Base-by-base conservation (phyloP, 1,284 basidiomycete genomes). In the Fistulinella cinereoalba region DNA sequence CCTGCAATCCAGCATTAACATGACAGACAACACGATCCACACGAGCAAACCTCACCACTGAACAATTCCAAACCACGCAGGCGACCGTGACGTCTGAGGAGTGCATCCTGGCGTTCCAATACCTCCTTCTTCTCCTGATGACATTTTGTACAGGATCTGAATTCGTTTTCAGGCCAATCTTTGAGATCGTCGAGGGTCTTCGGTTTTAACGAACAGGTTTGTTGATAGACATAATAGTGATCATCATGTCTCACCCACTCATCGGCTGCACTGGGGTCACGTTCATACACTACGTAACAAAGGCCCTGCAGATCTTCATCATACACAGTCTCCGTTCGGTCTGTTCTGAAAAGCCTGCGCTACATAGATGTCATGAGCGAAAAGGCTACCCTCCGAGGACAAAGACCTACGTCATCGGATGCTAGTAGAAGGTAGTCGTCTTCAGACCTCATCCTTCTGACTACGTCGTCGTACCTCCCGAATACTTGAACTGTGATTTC, bases 61-160 rank as follows among this genome's bases (percentile, higher is more conserved):
- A 85, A 87, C 4, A 87, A 64, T 55, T 87, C 84, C 47, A 87
- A 51, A 2, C 78, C 79, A 47, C 71, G 64, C 25, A 86, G 62
- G 31, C 73, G 74, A 6, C 68, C 67, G 46, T 75, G 65, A 16
- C 58, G 60, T 31, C 61, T 49, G 12, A 70, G 54, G 10, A 74
- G 62, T 9, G 54, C 41, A 19, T 67, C 53, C 19, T 60, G 53
- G n/a, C 64, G 56, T 15, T 63, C 41, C 4, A 73, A 47, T 12
- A 51, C 49, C 8, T 56, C 47, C 19, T 59, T 46, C 15, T 66
- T 70, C 27, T 65, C 62, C 3, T 57, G n/a, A 37, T 57, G 50
- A 48, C 82, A 83, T 12, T 21, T 41, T 13, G 51, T 47, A 49
- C 75, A 83, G 16, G 43, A 56, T 18, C 49, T 25, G 21, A 75